Evolutionary conservation across 805 yeast species (phyloP).

Genomic region (Wickerhamomyces hampshirensis): DNA sequence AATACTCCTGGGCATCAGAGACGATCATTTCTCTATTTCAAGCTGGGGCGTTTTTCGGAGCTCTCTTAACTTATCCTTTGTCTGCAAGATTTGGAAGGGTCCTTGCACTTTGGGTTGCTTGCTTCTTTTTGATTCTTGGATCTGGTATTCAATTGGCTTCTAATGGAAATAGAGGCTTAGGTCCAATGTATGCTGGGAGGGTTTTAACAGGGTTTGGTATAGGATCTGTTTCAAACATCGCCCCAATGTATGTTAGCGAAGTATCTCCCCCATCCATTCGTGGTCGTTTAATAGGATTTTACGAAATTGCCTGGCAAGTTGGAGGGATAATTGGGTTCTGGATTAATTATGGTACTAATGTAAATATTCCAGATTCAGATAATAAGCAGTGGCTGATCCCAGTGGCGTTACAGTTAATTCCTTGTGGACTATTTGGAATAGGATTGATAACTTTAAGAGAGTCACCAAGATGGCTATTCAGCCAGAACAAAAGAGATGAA

Average conservation of each 20-base stretch:
- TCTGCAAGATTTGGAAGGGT: constrained; percentile 38
- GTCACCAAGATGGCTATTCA: constrained; percentile 44
- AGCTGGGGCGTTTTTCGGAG: constrained; percentile 48
- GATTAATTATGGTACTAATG: constrained; percentile 17
- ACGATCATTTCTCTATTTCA: constrained; percentile 46
- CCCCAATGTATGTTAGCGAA: constrained; percentile 47
- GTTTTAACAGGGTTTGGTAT: constrained; percentile 45
- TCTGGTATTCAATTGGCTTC: constrained; percentile 35
- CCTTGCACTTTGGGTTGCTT: constrained; percentile 34
- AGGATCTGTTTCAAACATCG: constrained; percentile 46
- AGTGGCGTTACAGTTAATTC: constrained; percentile 41
- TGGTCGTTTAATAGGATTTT: constrained; percentile 41
- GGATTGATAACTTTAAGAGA: constrained; percentile 38
- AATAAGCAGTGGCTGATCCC: constrained; percentile 42
- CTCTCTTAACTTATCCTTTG: constrained; percentile 38
- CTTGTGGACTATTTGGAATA: constrained; percentile 37
- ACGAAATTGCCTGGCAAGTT: constrained; percentile 43
- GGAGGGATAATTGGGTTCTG: constrained; percentile 19
- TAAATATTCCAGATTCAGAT: constrained; percentile 26
- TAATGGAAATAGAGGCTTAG: constrained; percentile 29
- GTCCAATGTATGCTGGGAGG: constrained; percentile 47
- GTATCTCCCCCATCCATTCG: constrained; percentile 40
- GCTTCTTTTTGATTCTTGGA: constrained; percentile 38
- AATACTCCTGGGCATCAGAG: constrained; percentile 28
- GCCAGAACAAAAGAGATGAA: constrained; percentile 30